Evolutionary conservation across 257 asterid genomes (phyloP).

Genomic region (Cinchona pubescens): DNA sequence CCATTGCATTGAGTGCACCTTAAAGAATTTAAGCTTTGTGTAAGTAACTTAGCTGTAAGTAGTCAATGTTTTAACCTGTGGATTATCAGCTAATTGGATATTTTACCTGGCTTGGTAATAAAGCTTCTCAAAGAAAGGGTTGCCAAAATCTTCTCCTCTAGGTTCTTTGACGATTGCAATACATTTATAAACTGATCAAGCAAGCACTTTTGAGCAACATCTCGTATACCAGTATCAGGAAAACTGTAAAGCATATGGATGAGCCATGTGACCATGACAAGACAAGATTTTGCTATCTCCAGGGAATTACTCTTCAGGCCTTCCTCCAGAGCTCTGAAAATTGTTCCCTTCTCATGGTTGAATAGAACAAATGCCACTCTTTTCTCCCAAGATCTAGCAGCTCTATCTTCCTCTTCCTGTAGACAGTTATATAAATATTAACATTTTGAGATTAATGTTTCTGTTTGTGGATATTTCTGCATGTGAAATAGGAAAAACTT

Average conservation of each 20-base stretch:
- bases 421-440: not conserved
- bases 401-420: conserved; percentile 72
- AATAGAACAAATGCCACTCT: conserved; percentile 63
- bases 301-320: conserved; percentile 62
- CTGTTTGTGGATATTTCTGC: too few species aligned
- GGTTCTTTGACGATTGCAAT: conserved; percentile 69
- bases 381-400: conserved; percentile 60
- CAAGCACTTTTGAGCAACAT: conserved; percentile 59
- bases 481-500: not conserved
- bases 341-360: conserved; percentile 66
- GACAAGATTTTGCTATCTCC: conserved; percentile 67
- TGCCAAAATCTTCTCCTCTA: conserved; percentile 74
- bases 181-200: conserved; percentile 65
- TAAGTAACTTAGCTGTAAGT: conserved; percentile 11
- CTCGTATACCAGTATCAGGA: conserved; percentile 67
- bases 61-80: not conserved
- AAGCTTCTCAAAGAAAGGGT: conserved; percentile 69
- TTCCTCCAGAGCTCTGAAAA: conserved; percentile 67
- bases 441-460: not conserved
- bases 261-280: conserved; percentile 69
- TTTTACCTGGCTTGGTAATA: conserved; percentile 55
- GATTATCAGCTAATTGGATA: not conserved
- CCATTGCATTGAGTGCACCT: conserved; percentile 63
- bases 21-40: not conserved
- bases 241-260: conserved; percentile 62